These are phyloP conservation scores for Aleurites moluccanus DNA, from an alignment of 441 rosid genomes.

Conservation along the genomic window DNA sequence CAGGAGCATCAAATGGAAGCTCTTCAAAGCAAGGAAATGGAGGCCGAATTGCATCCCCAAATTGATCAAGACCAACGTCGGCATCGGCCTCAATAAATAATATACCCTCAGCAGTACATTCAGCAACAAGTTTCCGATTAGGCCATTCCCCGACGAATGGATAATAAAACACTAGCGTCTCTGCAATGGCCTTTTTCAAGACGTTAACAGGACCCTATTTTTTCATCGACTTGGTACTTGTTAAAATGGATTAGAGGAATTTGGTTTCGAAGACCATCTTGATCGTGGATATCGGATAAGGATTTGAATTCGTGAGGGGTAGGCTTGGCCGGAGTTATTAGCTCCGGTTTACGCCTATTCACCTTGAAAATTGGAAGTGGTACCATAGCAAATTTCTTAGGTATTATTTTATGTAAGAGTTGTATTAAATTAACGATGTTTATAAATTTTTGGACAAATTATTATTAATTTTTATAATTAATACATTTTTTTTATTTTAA, in stretches of 20 bases:
- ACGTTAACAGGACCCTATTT: slow-evolving; percentile 36
- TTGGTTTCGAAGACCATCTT: not conserved
- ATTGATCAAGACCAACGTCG: slow-evolving; percentile 32
- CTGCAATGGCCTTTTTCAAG: slow-evolving; percentile 34
- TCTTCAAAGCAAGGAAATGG: slow-evolving; percentile 56
- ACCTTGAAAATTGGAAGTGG: too few relatives aligned
- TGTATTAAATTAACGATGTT: too few relatives aligned
- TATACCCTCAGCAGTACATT: slow-evolving; percentile 46
- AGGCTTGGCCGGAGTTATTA: not conserved
- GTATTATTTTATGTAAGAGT: too few relatives aligned
- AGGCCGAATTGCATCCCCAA: slow-evolving; percentile 48
- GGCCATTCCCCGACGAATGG: slow-evolving; percentile 49
- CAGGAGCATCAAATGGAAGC: slow-evolving; percentile 47
- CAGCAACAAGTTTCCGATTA: slow-evolving; percentile 41
- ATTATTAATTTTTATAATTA: too few relatives aligned
- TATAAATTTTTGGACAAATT: too few relatives aligned
- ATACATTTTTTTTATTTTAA: too few relatives aligned
- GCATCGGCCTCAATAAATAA: slow-evolving; percentile 48
- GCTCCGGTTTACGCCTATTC: not conserved
- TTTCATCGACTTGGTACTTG: slow-evolving; percentile 10
- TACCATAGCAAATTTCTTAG: too few relatives aligned
- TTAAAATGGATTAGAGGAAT: not conserved
- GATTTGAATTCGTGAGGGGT: slow-evolving; percentile 9
- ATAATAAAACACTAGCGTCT: slow-evolving; percentile 42
- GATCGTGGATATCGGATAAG: slow-evolving; percentile 10